These are phyloP conservation scores for Boletus subparvulus DNA, from an alignment of 768 basidiomycete species.

Conservation along the genomic window DNA sequence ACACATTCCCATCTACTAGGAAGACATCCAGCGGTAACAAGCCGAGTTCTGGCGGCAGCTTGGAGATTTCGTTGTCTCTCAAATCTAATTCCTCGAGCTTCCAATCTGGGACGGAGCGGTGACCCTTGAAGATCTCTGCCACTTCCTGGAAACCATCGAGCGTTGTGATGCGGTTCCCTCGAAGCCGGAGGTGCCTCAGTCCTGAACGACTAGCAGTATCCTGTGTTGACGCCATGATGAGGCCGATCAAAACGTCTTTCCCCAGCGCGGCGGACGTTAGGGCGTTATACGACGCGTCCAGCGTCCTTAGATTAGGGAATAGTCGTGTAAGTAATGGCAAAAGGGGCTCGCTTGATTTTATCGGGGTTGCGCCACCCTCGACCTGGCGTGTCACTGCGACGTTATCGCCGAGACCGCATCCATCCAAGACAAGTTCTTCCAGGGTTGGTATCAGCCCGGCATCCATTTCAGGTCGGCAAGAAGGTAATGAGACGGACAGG, in stretches of 20 bases:
- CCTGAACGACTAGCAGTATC: conserved; percentile 43
- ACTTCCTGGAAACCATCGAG: conserved; percentile 62
- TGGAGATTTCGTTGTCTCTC: conserved; percentile 76
- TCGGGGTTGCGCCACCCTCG: conserved; percentile 35
- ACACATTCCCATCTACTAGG: conserved; percentile 83
- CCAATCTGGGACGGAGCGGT: conserved; percentile 64
- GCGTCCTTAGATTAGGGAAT: conserved; percentile 67
- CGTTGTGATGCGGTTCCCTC: conserved; percentile 64
- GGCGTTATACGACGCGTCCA: conserved; percentile 76
- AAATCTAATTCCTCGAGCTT: conserved; percentile 81
- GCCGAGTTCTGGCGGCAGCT: conserved; percentile 68
- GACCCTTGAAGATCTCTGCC: conserved; percentile 64
- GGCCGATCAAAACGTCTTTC: conserved; percentile 43
- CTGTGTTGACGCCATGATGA: conserved; percentile 49
- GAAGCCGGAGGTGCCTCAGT: conserved; percentile 61
- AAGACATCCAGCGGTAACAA: conserved; percentile 77
- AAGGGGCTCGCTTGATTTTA: conserved; percentile 52
- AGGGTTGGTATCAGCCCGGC: conserved; percentile 57
- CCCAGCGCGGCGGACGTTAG: conserved; percentile 56
- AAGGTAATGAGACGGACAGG: conserved; percentile 57
- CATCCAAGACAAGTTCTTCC: conserved; percentile 74
- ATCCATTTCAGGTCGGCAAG: conserved; percentile 25
- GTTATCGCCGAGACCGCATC: conserved; percentile 63
- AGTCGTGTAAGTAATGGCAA: conserved; percentile 59
- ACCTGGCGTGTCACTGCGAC: conserved; percentile 47